Percentiles rank a stretch among this genome's conserved stretches.
phyloP scores from a whole-genome alignment of 495 filamentous ascomycete genomes.

The Penicillium egyptiacum region DNA sequence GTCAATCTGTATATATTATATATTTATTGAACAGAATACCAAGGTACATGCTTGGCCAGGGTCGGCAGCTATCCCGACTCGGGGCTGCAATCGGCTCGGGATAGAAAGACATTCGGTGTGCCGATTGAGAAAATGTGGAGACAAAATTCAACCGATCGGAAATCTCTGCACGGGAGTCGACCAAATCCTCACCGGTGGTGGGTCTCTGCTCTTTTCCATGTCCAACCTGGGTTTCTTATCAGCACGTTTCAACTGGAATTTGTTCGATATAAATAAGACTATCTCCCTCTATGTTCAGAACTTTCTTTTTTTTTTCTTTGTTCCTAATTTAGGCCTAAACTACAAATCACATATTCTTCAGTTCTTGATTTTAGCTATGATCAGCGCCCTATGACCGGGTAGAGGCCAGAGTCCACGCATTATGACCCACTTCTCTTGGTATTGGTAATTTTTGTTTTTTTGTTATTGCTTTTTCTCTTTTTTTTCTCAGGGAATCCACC shows the following conservation, averaged over 20 bases:
- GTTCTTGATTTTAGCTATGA: constrained; percentile 16
- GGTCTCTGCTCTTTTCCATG: constrained; percentile 10
- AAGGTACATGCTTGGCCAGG: neutral
- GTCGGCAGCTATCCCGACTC: constrained; percentile 26
- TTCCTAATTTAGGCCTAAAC: neutral
- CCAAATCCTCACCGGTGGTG: constrained; percentile 29
- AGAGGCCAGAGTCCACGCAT: constrained; percentile 17
- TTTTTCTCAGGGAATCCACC: constrained; percentile 4
- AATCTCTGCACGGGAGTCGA: constrained; percentile 26
- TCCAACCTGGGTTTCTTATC: constrained; percentile 14
- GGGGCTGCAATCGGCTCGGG: constrained; percentile 17
- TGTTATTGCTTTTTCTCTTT: neutral
- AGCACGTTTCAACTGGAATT: constrained; percentile 5
- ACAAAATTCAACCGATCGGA: constrained; percentile 18
- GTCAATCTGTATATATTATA: neutral
- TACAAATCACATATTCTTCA: constrained; percentile 9
- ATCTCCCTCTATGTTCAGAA: neutral
- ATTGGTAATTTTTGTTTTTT: neutral
- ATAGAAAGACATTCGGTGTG: constrained; percentile 29
- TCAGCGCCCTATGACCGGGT: constrained; percentile 21
- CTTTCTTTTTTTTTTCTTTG: neutral
- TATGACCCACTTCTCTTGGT: constrained; percentile 22
- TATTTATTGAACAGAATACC: neutral
- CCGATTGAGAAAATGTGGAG: constrained; percentile 27
- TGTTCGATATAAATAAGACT: constrained; percentile 19